Evolutionary conservation across 2,329 filamentous ascomycete genomes (phyloP), one percentile per base, ranked within the genome.

Genomic region (Cladophialophora immunda): DNA sequence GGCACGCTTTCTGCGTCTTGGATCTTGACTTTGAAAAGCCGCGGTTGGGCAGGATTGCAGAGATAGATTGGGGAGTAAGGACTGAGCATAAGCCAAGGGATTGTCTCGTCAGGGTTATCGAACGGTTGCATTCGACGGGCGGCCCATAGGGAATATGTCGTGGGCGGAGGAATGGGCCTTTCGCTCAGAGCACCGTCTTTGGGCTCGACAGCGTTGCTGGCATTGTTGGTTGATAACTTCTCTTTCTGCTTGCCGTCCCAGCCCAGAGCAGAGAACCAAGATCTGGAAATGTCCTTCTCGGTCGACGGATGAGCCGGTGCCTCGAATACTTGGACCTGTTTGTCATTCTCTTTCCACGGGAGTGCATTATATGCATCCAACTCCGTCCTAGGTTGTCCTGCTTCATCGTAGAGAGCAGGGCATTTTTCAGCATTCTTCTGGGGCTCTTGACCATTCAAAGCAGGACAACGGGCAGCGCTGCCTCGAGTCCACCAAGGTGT

Each of bases 41-140:
- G 53, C 15, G 69, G 55, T 32, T 70, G 69, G 5, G 62, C 57
- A n/a, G 67, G 67, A 45, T 69, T 69, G 58, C 59, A 69, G 27
- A 71, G 68, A 38, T 69, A 71, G n/a, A 84, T 73, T 0, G 86
- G 86, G 1, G 86, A 88, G 74, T 89, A 88, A 0, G 81, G 78
- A 68, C 80, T 85, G 47, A 80, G 78, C 68, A 81, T 71, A n/a
- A 83, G 73, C 69, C 82, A 83, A 2, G 76, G 71, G 9, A 77
- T 71, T 4, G 76, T 76, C 63, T 78, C 70, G 32, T 79, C 78
- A 22, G 78, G 76, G 22, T 77, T 69, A 58, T 73, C 70, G 25
- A 78, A 75, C 64, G 76, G 73, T 58, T 77, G 76, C 45, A 72
- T 67, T 6, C 62, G 45, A 9, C 65, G 63, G 29, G 50, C 64